Conservation (phyloP, 1,284 basidiomycete species). For the Trametes pubescens region DNA sequence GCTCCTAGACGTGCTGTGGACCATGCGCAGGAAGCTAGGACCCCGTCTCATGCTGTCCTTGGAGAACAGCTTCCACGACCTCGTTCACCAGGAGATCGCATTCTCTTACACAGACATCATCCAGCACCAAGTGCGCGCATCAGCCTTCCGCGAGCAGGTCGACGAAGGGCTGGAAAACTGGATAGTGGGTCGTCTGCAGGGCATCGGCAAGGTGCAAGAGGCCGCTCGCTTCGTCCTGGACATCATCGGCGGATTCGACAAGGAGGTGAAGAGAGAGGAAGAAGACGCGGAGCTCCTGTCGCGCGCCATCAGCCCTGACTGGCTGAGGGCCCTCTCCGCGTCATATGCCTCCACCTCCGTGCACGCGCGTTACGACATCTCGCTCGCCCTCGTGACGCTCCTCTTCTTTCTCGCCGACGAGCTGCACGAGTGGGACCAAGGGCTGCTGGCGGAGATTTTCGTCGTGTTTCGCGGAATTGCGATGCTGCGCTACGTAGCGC, state of each 20-base stretch:
- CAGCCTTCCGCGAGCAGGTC: constrained; percentile 59
- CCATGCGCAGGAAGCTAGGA: constrained; percentile 63
- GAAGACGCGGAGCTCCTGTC: constrained; percentile 67
- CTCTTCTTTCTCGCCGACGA: constrained; percentile 76
- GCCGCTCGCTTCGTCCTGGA: constrained; percentile 67
- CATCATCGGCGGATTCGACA: constrained; percentile 73
- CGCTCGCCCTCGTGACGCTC: constrained; percentile 68
- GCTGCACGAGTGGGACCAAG: constrained; percentile 66
- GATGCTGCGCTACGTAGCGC: constrained; percentile 66
- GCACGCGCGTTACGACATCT: constrained; percentile 77
- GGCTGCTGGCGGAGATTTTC: constrained; percentile 75
- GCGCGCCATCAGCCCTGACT: constrained; percentile 61
- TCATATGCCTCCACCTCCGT: constrained; percentile 68
- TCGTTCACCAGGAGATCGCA: constrained; percentile 76
- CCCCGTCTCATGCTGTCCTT: constrained; percentile 61
- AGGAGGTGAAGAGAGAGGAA: constrained; percentile 76
- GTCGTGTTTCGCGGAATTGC: constrained; percentile 79
- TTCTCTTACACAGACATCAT: constrained; percentile 79
- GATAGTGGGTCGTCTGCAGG: constrained; percentile 65
- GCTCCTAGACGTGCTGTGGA: constrained; percentile 67
- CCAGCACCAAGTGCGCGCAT: constrained; percentile 64
- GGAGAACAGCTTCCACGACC: constrained; percentile 66
- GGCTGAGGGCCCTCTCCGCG: constrained; percentile 66
- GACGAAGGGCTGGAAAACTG: constrained; percentile 67
- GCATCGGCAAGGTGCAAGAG: constrained; percentile 61